Base-by-base conservation (phyloP, 2,329 filamentous ascomycete genomes). In the Pleurostoma richardsiae region DNA sequence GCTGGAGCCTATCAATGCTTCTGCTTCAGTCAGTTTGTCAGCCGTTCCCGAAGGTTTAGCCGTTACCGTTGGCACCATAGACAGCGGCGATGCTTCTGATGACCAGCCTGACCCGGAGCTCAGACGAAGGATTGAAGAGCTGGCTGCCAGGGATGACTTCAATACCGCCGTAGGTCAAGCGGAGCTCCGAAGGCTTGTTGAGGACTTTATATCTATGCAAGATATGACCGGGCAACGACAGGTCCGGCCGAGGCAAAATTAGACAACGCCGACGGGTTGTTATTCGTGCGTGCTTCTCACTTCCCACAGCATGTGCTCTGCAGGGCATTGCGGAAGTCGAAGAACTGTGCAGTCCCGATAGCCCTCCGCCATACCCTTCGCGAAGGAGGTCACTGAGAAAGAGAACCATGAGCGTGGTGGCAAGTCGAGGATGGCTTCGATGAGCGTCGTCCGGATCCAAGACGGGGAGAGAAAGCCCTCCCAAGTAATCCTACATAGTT, bases 121-220 rank as follows among this genome's bases (percentile, higher is more conserved):
- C 55, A 82, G 86, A 60, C 76, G 86, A 54, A 79, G 88, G 45
- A 97, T 99, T 60, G 90, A 97, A 59, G 87, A 96, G 66, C 70
- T 99, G 49, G 91, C 94, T 3, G 78, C 85, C 33, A 77, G 90
- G 39, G 83, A 86, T 28, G 90, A 97, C 60, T 95, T 96, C 58
- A 76, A 92, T 56, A 86, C 83, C 4, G 83, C 88, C 45, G 82
- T 86, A 49, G 88, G 87, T 4, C 94, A 99, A 67, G 79, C 77
- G 27, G 83, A 91, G 60, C 68, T 99, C 58, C 79, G 90, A 50
- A 77, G 81, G 54, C 70, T 99, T 50, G 83, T 99, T 5, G 80
- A 86, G 54, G 90, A 96, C 58, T 90, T 88, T 3, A 72, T 99
- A 19, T 69, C 77, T 28, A 88, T 83, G 1, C 76, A 88, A 45